Percentiles rank a stretch among this genome's conserved stretches.
phyloP scores from a whole-genome alignment of 2,329 filamentous ascomycete genomes.

The Aspergillus bombycis region DNA sequence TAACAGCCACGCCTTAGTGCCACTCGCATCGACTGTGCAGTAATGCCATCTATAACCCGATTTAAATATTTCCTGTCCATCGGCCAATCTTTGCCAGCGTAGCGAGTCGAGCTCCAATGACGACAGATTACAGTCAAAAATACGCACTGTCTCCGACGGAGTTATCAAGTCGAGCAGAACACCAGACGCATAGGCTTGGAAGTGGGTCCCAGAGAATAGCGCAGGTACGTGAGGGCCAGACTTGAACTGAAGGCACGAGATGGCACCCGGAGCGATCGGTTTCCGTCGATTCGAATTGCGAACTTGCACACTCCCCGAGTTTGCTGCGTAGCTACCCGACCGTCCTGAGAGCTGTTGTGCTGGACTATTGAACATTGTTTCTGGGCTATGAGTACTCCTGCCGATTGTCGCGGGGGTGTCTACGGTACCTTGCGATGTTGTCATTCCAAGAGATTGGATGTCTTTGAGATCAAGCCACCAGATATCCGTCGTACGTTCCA shows the following conservation, averaged over 20 bases:
- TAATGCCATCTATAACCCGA: constrained; percentile 97
- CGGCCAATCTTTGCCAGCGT: constrained; percentile 92
- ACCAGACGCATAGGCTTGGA: constrained; percentile 91
- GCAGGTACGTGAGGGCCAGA: constrained; percentile 84
- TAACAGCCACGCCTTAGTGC: constrained; percentile 95
- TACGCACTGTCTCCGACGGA: constrained; percentile 81
- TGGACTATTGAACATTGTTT: constrained; percentile 39
- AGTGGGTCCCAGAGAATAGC: constrained; percentile 89
- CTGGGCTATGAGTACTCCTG: constrained; percentile 44
- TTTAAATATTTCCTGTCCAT: constrained; percentile 91
- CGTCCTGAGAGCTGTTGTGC: constrained; percentile 41
- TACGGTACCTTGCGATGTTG: constrained; percentile 61
- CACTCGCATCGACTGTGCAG: constrained; percentile 92
- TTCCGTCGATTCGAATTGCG: constrained; percentile 54
- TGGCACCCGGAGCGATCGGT: constrained; percentile 75
- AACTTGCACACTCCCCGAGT: constrained; percentile 64
- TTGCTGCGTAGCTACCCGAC: constrained; percentile 69
- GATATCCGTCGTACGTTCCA: constrained; percentile 94
- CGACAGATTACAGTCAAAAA: constrained; percentile 86
- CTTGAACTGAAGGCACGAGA: constrained; percentile 87
- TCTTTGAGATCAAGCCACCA: constrained; percentile 98
- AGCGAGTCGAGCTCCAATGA: constrained; percentile 83
- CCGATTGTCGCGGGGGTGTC: constrained; percentile 42
- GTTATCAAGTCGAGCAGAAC: constrained; percentile 93
- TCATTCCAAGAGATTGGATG: constrained; percentile 78